phyloP scores from a whole-genome alignment of 768 basidiomycete genomes.

The Tylopilus subfusipes region DNA sequence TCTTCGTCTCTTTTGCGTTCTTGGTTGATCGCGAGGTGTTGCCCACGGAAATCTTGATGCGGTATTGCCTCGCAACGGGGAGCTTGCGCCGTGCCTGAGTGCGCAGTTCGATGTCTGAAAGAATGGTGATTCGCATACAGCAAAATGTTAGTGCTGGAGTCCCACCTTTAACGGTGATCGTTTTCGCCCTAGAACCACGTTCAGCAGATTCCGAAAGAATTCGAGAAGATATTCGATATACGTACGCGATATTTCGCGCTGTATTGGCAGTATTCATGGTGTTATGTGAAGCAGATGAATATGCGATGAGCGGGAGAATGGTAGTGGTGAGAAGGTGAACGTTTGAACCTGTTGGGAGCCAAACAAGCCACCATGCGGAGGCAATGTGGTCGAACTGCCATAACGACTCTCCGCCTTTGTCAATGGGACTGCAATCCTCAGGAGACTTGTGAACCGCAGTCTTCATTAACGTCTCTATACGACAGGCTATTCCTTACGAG shows the following conservation, averaged over 20 bases:
- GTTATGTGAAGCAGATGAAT: not conserved
- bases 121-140: too few species aligned
- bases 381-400: not conserved
- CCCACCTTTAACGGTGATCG: constrained; percentile 2
- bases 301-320: not conserved
- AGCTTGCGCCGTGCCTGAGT: not conserved
- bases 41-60: not conserved
- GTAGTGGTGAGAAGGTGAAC: too few species aligned
- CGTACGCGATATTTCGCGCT: not conserved
- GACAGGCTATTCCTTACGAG: too few species aligned
- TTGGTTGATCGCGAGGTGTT: not conserved
- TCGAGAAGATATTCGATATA: not conserved
- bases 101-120: constrained; percentile 6
- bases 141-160: fast-evolving
- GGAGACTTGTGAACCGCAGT: too few species aligned
- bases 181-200: not conserved
- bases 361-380: not conserved
- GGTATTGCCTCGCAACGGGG: not conserved
- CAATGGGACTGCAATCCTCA: too few species aligned
- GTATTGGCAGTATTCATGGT: not conserved
- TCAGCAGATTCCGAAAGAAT: not conserved
- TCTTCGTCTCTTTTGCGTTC: not conserved
- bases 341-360: not conserved
- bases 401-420: too few species aligned
- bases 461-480: too few species aligned